These are phyloP conservation scores for Citrus unshiu DNA, from an alignment of 345 rosid species.

Conservation along the genomic window DNA sequence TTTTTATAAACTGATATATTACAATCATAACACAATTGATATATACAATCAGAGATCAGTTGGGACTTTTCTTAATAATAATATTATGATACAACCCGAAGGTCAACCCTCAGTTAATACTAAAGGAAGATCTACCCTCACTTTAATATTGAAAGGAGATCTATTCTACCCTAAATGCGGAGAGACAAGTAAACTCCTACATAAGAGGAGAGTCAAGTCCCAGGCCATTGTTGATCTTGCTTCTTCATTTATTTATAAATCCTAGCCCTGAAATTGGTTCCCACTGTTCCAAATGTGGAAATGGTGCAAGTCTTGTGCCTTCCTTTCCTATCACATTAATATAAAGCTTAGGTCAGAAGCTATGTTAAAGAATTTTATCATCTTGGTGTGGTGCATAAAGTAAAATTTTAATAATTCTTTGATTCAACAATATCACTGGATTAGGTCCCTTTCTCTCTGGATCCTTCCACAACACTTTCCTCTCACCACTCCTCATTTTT, in stretches of 20 bases:
- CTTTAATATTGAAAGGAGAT: no score
- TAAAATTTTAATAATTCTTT: background rate
- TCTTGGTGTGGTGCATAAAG: background rate
- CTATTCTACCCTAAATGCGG: fast-evolving
- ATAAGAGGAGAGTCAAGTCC: no score
- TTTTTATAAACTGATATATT: no score
- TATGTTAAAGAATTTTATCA: background rate
- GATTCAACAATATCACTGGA: background rate
- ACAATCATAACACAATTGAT: no score
- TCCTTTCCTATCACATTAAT: background rate
- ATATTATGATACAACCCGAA: fast-evolving
- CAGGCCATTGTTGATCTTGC: background rate
- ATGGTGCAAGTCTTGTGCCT: background rate
- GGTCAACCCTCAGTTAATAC: no score
- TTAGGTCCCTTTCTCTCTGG: no score
- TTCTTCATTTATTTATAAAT: background rate
- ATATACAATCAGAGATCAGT: fast-evolving
- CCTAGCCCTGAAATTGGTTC: background rate
- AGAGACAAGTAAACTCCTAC: fast-evolving
- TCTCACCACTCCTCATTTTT: no score
- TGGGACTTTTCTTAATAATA: fast-evolving
- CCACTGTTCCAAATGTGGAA: background rate
- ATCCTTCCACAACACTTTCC: no score
- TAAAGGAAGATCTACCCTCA: fast-evolving
- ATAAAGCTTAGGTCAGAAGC: background rate